Percentiles rank a stretch among this genome's conserved stretches.
Conservation (phyloP, 2,329 filamentous ascomycete genomes). For the Cadophora malorum region DNA sequence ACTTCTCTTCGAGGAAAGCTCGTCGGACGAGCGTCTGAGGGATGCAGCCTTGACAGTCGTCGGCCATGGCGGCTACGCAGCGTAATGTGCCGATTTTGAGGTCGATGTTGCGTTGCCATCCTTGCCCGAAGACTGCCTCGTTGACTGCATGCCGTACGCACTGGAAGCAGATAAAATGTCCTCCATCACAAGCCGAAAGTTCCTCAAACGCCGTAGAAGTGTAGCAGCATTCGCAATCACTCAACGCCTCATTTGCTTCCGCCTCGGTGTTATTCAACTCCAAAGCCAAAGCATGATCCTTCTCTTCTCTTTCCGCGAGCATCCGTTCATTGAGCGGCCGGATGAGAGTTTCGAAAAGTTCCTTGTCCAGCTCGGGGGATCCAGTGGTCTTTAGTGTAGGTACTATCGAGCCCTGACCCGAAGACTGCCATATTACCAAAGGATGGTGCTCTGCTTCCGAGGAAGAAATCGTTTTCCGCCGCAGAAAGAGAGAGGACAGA, state of each 20-base stretch:
- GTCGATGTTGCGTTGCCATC: slow-evolving; percentile 84
- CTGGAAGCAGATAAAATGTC: slow-evolving; percentile 78
- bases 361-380: slow-evolving; percentile 66
- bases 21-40: slow-evolving; percentile 71
- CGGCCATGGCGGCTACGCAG: slow-evolving; percentile 78
- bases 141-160: slow-evolving; percentile 84
- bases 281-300: slow-evolving; percentile 60
- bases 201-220: slow-evolving; percentile 74
- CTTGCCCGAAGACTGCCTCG: slow-evolving; percentile 92
- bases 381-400: slow-evolving; percentile 71
- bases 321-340: slow-evolving; percentile 57
- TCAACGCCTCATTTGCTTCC: slow-evolving; percentile 59
- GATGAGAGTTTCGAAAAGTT: slow-evolving; percentile 65
- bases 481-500: slow-evolving; percentile 72
- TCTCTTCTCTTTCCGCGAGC: slow-evolving; percentile 52
- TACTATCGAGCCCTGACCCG: slow-evolving; percentile 59
- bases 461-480: slow-evolving; percentile 62
- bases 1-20: slow-evolving; percentile 73
- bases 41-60: slow-evolving; percentile 78
- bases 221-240: slow-evolving; percentile 84
- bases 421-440: slow-evolving; percentile 65
- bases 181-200: slow-evolving; percentile 71
- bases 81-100: slow-evolving; percentile 74
- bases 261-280: slow-evolving; percentile 65
- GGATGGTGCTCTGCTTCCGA: slow-evolving; percentile 65